These are phyloP conservation scores for Gonium pectorale DNA, from an alignment of 139 green algal genomes.

Conservation along the genomic window DNA sequence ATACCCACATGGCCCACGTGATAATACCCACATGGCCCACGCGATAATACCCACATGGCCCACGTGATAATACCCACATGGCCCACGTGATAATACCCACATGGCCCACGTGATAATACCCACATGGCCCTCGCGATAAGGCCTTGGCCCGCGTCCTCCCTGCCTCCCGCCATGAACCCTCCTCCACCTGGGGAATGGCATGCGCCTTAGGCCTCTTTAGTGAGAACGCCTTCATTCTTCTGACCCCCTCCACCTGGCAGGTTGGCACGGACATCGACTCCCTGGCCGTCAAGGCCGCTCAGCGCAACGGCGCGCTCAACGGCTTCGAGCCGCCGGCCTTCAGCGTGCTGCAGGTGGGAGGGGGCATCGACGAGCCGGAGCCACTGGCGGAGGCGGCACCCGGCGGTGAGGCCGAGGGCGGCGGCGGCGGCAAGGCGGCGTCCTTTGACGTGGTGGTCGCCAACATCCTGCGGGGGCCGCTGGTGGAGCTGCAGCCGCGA, in stretches of 20 bases:
- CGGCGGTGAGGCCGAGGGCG: neutral
- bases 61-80: no score
- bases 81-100: no score
- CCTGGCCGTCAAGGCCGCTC: slow-evolving; percentile 71
- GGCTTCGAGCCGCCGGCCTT: slow-evolving; percentile 50
- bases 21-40: no score
- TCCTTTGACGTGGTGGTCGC: slow-evolving; percentile 79
- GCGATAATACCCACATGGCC: no score
- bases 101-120: no score
- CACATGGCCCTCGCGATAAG: no score
- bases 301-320: slow-evolving; percentile 83
- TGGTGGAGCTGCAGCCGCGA: slow-evolving; percentile 70
- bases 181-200: no score
- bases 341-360: slow-evolving; percentile 42
- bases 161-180: neutral
- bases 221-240: no score
- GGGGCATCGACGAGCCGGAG: slow-evolving; percentile 48
- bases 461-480: slow-evolving; percentile 89
- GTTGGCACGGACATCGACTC: slow-evolving; percentile 83
- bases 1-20: no score
- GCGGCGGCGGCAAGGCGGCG: neutral
- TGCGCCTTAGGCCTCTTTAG: no score
- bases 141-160: no score
- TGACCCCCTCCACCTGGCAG: neutral
- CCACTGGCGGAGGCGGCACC: slow-evolving; percentile 36